Percentiles rank a stretch among this genome's conserved stretches.
phyloP scores from a whole-genome alignment of 768 basidiomycete species.

The Suillus spraguei region DNA sequence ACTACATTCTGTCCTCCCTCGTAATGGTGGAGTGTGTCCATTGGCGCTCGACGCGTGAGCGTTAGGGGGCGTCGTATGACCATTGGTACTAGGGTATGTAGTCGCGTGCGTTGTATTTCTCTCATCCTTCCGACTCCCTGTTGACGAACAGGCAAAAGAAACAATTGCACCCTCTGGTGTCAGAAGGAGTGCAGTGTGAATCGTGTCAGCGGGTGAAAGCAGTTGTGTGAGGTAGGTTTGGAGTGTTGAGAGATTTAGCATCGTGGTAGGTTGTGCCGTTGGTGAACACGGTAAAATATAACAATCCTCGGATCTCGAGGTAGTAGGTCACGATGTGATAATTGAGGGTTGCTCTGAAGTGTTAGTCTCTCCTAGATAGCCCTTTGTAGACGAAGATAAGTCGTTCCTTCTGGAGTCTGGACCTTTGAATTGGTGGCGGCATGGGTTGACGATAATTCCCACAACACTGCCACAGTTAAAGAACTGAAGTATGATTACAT shows the following conservation, averaged over 20 bases:
- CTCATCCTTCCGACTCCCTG: slow-evolving; percentile 9
- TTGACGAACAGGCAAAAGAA: slow-evolving; percentile 59
- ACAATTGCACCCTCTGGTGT: slow-evolving; percentile 78
- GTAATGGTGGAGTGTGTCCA: neutral
- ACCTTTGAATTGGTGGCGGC: neutral
- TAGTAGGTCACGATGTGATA: neutral
- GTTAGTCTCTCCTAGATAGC: too few species aligned
- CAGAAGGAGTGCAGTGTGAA: slow-evolving; percentile 74
- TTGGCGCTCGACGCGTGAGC: neutral
- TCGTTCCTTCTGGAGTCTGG: neutral
- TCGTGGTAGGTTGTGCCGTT: slow-evolving; percentile 25
- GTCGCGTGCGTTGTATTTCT: neutral
- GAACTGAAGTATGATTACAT: neutral
- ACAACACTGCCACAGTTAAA: neutral
- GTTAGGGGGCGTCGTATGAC: neutral
- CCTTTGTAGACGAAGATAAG: too few species aligned
- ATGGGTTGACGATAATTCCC: neutral
- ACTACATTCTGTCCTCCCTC: neutral
- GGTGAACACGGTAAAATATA: neutral
- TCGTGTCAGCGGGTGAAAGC: slow-evolving; percentile 49
- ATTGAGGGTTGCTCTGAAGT: neutral
- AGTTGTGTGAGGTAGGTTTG: slow-evolving; percentile 67
- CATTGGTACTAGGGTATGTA: neutral
- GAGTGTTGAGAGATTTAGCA: slow-evolving; percentile 72
- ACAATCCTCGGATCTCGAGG: neutral